A percentile compares a stretch with the other conserved stretches of the same genome.
phyloP scores from a whole-genome alignment of 75 land plant species.

The Chamaecyparis obtusa region DNA sequence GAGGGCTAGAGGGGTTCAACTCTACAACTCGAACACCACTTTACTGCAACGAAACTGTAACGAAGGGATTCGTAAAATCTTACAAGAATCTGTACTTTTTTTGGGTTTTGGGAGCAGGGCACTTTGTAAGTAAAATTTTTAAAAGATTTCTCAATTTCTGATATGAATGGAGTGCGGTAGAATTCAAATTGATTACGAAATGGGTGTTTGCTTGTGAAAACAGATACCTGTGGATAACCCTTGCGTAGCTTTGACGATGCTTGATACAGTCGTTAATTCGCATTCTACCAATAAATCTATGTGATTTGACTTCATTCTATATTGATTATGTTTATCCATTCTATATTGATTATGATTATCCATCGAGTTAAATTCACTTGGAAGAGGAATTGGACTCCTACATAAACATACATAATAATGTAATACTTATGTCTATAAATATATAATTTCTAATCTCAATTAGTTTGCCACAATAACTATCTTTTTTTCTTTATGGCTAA shows the following conservation, averaged over 20 bases:
- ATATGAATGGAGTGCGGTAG: background rate
- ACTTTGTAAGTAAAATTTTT: conserved; percentile 61
- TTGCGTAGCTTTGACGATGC: conserved; percentile 54
- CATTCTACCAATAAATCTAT: background rate
- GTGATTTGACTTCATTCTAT: background rate
- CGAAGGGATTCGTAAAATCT: conserved; percentile 64
- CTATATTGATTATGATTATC: no score
- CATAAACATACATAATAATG: no score
- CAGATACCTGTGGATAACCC: conserved; percentile 69
- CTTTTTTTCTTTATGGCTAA: no score
- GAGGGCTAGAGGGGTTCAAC: conserved; percentile 47
- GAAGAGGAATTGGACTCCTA: background rate
- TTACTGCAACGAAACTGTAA: conserved; percentile 41
- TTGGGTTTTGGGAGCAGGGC: conserved; percentile 89
- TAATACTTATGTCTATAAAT: no score
- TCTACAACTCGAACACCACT: conserved; percentile 47
- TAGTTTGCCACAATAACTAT: no score
- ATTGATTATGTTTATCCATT: no score
- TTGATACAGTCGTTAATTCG: conserved; percentile 7
- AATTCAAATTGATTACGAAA: background rate
- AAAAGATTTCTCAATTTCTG: background rate
- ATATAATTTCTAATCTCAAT: no score
- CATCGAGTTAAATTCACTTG: background rate
- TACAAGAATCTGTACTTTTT: conserved; percentile 73
- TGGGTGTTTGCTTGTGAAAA: background rate